A percentile compares a stretch with the other conserved stretches of the same genome.
Conservation (phyloP, 2,329 filamentous ascomycete species). For the Huntiella savannae region DNA sequence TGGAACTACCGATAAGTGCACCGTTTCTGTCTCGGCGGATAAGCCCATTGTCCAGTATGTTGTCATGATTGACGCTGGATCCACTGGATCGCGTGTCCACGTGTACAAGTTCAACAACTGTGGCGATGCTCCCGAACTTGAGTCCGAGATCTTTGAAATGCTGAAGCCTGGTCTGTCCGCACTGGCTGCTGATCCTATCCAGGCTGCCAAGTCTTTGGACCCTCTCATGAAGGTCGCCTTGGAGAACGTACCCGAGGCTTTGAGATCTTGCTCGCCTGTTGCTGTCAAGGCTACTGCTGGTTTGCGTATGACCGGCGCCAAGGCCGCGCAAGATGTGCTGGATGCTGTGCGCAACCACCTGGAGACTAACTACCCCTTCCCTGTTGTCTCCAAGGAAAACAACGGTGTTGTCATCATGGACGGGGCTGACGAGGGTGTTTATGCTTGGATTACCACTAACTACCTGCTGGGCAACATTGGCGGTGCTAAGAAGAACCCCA, state of each 20-base stretch:
- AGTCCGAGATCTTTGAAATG: conserved; percentile 84
- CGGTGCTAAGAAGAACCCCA: conserved; percentile 71
- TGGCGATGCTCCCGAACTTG: conserved; percentile 81
- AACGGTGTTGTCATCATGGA: conserved; percentile 94
- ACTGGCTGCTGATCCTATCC: conserved; percentile 70
- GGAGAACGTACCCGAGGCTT: conserved; percentile 63
- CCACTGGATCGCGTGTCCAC: conserved; percentile 93
- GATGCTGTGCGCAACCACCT: conserved; percentile 66
- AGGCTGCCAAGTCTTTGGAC: conserved; percentile 77
- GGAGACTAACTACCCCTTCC: conserved; percentile 84
- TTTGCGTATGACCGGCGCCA: conserved; percentile 64
- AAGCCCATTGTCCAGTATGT: conserved; percentile 96
- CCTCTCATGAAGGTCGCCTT: conserved; percentile 72
- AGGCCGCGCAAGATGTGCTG: conserved; percentile 68
- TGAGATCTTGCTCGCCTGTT: conserved; percentile 81
- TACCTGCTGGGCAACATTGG: conserved; percentile 97
- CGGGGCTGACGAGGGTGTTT: conserved; percentile 89
- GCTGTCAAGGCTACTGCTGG: conserved; percentile 98
- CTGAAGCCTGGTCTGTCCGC: conserved; percentile 77
- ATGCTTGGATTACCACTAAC: conserved; percentile 98
- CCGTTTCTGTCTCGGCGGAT: conserved; percentile 62
- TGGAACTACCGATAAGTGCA: conserved; percentile 51
- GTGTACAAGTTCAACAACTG: conserved; percentile 96
- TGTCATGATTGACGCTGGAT: conserved; percentile 95
- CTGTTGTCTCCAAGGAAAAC: conserved; percentile 68